These are phyloP conservation scores for Solanum peruvianum DNA, from an alignment of 257 asterid species.

Conservation along the genomic window DNA sequence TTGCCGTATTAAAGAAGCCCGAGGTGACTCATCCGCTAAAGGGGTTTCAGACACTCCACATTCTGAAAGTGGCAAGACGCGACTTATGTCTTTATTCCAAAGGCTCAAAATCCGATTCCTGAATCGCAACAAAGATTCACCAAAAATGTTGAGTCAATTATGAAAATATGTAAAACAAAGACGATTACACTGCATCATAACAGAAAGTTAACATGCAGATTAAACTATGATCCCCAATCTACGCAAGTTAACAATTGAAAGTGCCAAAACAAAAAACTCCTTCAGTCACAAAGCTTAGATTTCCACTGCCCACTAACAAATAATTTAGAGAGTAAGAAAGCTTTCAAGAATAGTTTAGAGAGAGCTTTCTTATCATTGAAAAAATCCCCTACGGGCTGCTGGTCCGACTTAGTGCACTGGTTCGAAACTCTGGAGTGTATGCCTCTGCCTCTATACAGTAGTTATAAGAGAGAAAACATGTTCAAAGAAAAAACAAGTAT, in stretches of 20 bases:
- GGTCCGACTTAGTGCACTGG: background rate
- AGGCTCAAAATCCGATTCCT: constrained; percentile 78
- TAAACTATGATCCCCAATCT: background rate
- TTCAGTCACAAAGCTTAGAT: background rate
- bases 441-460: background rate
- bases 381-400: background rate
- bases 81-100: constrained; percentile 93
- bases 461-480: background rate
- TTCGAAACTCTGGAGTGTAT: background rate
- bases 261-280: background rate
- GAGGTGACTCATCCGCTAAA: constrained; percentile 42
- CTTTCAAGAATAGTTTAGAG: background rate
- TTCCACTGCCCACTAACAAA: background rate
- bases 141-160: background rate
- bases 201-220: background rate
- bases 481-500: background rate
- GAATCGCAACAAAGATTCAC: constrained; percentile 26
- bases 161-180: background rate
- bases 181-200: background rate
- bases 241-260: background rate
- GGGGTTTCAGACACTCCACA: constrained; percentile 60
- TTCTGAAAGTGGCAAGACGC: constrained; percentile 63
- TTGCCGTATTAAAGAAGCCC: constrained; percentile 59
- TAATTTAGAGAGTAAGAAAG: background rate
- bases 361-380: background rate